phyloP scores from a whole-genome alignment of 208 protist genomes.

The Trypanosoma vivax region DNA sequence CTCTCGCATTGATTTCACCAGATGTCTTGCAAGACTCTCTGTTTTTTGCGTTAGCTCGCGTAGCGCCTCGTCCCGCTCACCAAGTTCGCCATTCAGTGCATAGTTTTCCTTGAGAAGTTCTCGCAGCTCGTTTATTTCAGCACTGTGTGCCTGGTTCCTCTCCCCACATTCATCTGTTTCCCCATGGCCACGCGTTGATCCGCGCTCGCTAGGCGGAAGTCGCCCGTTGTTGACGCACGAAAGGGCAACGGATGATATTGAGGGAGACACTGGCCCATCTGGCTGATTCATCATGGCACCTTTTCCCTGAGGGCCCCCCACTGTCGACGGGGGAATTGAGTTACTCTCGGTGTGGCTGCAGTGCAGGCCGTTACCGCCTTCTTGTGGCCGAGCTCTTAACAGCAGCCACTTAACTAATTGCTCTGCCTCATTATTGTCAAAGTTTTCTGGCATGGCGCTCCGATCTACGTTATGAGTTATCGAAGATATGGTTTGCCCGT shows the following conservation, averaged over 20 bases:
- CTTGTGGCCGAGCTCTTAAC: neutral
- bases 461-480: neutral
- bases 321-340: no score
- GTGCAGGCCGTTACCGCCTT: no score
- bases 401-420: neutral
- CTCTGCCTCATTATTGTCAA: slow-evolving; percentile 4
- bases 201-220: no score
- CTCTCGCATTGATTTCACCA: slow-evolving; percentile 72
- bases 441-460: neutral
- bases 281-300: no score
- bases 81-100: slow-evolving; percentile 28
- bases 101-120: slow-evolving; percentile 33
- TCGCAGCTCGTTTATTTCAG: neutral
- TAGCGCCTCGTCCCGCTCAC: slow-evolving; percentile 41
- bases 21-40: slow-evolving; percentile 69
- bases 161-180: slow-evolving; percentile 3
- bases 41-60: slow-evolving; percentile 53
- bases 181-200: no score
- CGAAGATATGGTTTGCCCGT: neutral
- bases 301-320: no score
- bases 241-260: no score
- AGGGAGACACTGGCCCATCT: no score
- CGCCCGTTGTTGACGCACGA: no score
- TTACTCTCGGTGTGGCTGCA: no score
- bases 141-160: neutral